Conservation (phyloP, 768 basidiomycete genomes). For the Leccinum ochraceum region DNA sequence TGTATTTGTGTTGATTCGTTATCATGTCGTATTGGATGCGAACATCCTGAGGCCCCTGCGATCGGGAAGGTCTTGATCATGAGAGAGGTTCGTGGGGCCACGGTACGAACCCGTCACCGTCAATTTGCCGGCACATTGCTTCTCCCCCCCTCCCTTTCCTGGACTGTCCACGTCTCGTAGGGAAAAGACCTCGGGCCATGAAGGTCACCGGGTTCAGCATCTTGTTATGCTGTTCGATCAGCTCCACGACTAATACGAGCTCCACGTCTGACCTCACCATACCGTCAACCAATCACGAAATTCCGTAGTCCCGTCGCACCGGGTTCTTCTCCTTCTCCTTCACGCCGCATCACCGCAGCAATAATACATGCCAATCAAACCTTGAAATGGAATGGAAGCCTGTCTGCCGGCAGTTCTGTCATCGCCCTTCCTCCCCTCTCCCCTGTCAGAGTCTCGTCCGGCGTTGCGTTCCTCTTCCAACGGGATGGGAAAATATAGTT, state of each 20-base stretch:
- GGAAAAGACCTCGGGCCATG: background rate
- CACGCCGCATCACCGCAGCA: constrained; percentile 22
- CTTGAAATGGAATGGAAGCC: constrained; percentile 28
- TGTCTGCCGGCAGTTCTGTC: constrained; percentile 12
- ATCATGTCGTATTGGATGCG: background rate
- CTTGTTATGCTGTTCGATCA: constrained; percentile 5
- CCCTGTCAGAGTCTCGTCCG: background rate
- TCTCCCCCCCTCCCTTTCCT: background rate
- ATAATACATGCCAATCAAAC: constrained; percentile 24
- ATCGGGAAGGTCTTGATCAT: constrained; percentile 1
- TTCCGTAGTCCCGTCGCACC: background rate
- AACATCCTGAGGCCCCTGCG: background rate
- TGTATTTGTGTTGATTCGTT: background rate
- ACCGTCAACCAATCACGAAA: constrained; percentile 12
- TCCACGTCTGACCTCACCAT: constrained; percentile 1
- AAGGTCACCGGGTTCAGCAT: constrained; percentile 8
- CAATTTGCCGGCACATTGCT: constrained; percentile 1
- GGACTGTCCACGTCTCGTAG: background rate
- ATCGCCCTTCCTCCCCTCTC: background rate
- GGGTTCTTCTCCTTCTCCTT: constrained; percentile 1
- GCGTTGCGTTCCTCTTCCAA: background rate
- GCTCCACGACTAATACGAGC: constrained; percentile 6
- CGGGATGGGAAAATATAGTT: background rate
- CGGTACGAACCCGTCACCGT: background rate
- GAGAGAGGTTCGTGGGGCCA: background rate